Base-by-base conservation (phyloP, 2,329 filamentous ascomycete genomes). In the Fusarium newnesense region DNA sequence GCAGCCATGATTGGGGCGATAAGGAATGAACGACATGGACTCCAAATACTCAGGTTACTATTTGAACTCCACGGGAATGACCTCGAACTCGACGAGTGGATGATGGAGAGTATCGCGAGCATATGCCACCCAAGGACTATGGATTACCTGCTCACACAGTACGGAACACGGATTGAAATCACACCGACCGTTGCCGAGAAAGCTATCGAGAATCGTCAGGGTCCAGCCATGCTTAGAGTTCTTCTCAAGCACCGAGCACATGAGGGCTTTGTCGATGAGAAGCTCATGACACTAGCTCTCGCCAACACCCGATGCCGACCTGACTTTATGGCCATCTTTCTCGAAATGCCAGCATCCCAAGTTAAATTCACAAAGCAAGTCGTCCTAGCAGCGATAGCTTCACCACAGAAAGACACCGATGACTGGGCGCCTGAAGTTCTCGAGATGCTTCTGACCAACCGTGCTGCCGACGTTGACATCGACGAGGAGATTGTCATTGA, bases 381-480 rank as follows among this genome's bases (percentile, higher is more conserved):
- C 18, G 60, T 70, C 16, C 37, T 70, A 53, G 66, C 67, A 30
- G 60, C 67, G 28, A 66, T 70, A 30, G 37, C 60, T 9, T 60
- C 67, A 24, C 67, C 66, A 5, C 36, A 70, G 36, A 46, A 66
- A 42, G 67, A 66, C 8, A 40, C 60, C 16, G 67, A 70, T 18
- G 67, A 70, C 18, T 70, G 67, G 67, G 67, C 67, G 8, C 66
- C 60, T 11, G 66, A 70, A 52, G 67, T 70, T 28, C 67, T 70
- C 24, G 67, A 70, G 49, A 70, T 70, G 67, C 67, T 70, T 32
- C 67, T 70, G 47, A 44, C 56, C 19, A 58, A 60, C n/a, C 60
- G 67, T 21, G 67, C 60, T 46, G 60, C 68, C 12, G 67, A 70
- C 30, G 47, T 70, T 44, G 67, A 70, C 18, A 66, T 70, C n/a